A percentile compares a stretch with the other conserved stretches of the same genome.
Conservation (phyloP, 1,284 basidiomycete species). For the Tilletia setariae region DNA sequence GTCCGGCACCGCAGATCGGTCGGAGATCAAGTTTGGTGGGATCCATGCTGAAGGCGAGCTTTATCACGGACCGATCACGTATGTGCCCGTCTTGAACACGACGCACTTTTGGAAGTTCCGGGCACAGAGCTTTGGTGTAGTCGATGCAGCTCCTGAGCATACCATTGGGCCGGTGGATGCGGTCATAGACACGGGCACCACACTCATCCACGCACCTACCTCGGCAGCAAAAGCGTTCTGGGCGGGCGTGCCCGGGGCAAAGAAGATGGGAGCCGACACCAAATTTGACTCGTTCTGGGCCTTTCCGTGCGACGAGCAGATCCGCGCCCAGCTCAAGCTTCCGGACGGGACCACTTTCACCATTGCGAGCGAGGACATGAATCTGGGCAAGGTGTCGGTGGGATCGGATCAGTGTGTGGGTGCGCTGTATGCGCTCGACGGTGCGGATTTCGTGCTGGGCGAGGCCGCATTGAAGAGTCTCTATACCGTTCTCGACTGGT, state of each 20-base stretch:
- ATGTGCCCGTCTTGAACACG: not conserved
- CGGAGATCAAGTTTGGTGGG: not conserved
- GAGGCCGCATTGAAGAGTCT: not conserved
- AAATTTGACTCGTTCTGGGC: not conserved
- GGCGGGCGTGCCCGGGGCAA: not conserved
- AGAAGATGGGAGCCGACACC: not conserved
- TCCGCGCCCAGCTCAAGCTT: not conserved
- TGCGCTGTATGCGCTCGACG: not conserved
- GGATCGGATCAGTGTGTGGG: not conserved
- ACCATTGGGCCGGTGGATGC: not conserved
- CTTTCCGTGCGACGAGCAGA: not conserved
- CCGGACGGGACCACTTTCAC: not conserved
- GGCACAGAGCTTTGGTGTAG: not conserved
- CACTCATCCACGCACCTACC: not conserved
- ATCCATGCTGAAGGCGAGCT: not conserved
- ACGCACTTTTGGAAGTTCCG: not conserved
- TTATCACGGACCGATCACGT: not conserved
- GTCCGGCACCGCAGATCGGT: not conserved
- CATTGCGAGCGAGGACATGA: not conserved
- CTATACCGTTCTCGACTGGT: not conserved
- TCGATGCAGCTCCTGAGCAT: not conserved
- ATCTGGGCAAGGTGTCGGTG: slow-evolving; percentile 1
- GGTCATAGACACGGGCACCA: not conserved
- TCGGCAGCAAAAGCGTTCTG: not conserved
- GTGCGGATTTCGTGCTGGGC: not conserved